Conservation (phyloP, 331 rosid genomes). For the Ulmus americana region DNA sequence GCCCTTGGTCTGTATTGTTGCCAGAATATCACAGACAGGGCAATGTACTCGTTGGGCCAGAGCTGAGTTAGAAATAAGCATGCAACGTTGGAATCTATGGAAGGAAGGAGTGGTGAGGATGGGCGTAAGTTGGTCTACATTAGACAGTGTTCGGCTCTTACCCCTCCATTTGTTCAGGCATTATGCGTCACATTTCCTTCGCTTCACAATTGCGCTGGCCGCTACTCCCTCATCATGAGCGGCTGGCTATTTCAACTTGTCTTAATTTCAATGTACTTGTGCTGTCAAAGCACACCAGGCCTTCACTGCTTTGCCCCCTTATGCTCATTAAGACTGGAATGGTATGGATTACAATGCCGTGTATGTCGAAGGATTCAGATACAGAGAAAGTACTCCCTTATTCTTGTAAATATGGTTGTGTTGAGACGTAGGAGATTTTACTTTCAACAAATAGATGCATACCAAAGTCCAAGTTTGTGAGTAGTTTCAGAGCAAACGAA, state of each 20-base stretch:
- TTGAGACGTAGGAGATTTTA: slow-evolving; percentile 1
- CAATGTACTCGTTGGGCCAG: slow-evolving; percentile 87
- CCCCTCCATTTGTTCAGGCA: slow-evolving; percentile 86
- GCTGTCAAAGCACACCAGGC: slow-evolving; percentile 69
- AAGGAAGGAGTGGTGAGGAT: slow-evolving; percentile 57
- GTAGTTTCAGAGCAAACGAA: neutral
- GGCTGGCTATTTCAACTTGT: slow-evolving; percentile 61
- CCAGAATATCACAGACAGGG: slow-evolving; percentile 82
- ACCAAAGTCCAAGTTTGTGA: too few relatives aligned
- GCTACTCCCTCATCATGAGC: slow-evolving; percentile 84
- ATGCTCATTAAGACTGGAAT: slow-evolving; percentile 44
- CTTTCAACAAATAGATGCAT: slow-evolving; percentile 25
- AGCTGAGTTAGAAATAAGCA: slow-evolving; percentile 60
- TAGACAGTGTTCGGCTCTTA: slow-evolving; percentile 92
- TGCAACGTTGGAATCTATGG: slow-evolving; percentile 47
- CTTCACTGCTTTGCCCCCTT: slow-evolving; percentile 27
- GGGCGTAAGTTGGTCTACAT: slow-evolving; percentile 70
- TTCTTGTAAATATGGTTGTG: slow-evolving; percentile 31
- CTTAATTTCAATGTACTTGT: slow-evolving; percentile 83
- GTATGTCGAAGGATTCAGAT: too few relatives aligned
- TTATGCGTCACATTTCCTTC: slow-evolving; percentile 84
- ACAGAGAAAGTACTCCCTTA: neutral
- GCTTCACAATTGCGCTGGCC: slow-evolving; percentile 85
- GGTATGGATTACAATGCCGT: neutral
- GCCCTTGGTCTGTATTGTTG: slow-evolving; percentile 86